phyloP scores from a whole-genome alignment of 345 rosid genomes.

The Turritis glabra region DNA sequence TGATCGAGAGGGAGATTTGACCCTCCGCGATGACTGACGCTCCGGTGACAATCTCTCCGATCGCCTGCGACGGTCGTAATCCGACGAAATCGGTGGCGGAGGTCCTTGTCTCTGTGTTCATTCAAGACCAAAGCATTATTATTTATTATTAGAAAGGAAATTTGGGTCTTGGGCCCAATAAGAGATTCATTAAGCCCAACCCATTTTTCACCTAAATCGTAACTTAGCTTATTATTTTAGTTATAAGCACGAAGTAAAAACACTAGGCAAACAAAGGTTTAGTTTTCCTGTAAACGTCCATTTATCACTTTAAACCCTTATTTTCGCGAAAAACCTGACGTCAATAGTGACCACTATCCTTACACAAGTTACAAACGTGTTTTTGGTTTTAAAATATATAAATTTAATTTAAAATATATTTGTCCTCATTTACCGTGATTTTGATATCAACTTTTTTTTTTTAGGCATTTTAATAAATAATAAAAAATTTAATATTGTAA shows the following conservation, averaged over 20 bases:
- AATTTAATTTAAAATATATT: not conserved
- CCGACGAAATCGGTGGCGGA: conserved; percentile 38
- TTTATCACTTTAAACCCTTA: not conserved
- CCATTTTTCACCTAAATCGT: too few species aligned
- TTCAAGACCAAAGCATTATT: conserved; percentile 31
- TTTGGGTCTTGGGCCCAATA: conserved; percentile 7
- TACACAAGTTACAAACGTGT: not conserved
- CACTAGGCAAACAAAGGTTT: not conserved
- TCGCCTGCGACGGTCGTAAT: conserved; percentile 20
- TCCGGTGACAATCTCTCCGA: conserved; percentile 28
- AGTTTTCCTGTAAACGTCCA: not conserved
- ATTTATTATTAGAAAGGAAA: not conserved
- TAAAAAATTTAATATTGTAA: not conserved
- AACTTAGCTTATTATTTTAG: not conserved
- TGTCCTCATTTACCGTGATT: not conserved
- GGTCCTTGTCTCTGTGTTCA: conserved; percentile 46
- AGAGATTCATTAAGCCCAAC: not conserved
- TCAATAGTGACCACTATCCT: not conserved
- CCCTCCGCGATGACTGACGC: conserved; percentile 36
- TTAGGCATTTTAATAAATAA: not conserved
- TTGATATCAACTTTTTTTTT: not conserved
- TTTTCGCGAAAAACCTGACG: not conserved
- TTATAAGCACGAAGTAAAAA: too few species aligned
- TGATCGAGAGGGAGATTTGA: conserved; percentile 52
- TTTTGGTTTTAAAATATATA: not conserved